phyloP scores from a whole-genome alignment of 2,329 filamentous ascomycete species.

The Xylariales sp. region DNA sequence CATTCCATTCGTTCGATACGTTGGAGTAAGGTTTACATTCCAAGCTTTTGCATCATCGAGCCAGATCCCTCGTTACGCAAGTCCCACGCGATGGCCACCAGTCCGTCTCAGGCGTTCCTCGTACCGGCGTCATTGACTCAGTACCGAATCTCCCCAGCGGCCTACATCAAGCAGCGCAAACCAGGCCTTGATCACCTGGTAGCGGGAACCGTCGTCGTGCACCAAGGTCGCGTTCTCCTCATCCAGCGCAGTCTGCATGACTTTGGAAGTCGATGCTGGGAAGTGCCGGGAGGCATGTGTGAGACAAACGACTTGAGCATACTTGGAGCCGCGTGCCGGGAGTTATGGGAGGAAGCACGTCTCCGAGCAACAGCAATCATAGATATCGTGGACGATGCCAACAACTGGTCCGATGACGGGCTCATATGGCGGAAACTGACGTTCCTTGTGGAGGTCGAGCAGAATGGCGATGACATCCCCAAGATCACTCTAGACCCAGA shows the following conservation, averaged over 20 bases:
- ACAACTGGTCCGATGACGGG: slow-evolving; percentile 27
- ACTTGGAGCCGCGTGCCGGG: slow-evolving; percentile 38
- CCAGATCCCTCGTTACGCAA: too few species aligned
- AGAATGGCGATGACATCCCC: background rate
- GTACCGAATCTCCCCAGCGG: slow-evolving; percentile 11
- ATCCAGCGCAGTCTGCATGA: slow-evolving; percentile 41
- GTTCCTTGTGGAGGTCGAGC: slow-evolving; percentile 12
- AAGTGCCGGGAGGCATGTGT: slow-evolving; percentile 43
- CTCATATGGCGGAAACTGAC: slow-evolving; percentile 13
- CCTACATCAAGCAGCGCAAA: slow-evolving; percentile 9
- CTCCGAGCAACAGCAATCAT: slow-evolving; percentile 16
- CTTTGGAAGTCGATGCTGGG: slow-evolving; percentile 42
- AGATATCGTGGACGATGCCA: slow-evolving; percentile 32
- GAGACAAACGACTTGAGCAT: slow-evolving; percentile 37
- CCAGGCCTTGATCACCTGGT: slow-evolving; percentile 6
- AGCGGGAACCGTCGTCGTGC: slow-evolving; percentile 31
- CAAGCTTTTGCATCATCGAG: too few species aligned
- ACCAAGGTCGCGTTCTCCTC: slow-evolving; percentile 33
- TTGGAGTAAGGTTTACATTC: too few species aligned
- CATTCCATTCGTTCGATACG: too few species aligned
- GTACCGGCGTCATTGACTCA: slow-evolving; percentile 6
- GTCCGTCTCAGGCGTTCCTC: background rate
- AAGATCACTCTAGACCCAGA: slow-evolving; percentile 13
- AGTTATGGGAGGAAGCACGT: slow-evolving; percentile 36
- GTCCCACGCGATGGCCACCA: background rate